These are phyloP conservation scores for Viola odorata DNA, from an alignment of 345 rosid species.

Conservation along the genomic window DNA sequence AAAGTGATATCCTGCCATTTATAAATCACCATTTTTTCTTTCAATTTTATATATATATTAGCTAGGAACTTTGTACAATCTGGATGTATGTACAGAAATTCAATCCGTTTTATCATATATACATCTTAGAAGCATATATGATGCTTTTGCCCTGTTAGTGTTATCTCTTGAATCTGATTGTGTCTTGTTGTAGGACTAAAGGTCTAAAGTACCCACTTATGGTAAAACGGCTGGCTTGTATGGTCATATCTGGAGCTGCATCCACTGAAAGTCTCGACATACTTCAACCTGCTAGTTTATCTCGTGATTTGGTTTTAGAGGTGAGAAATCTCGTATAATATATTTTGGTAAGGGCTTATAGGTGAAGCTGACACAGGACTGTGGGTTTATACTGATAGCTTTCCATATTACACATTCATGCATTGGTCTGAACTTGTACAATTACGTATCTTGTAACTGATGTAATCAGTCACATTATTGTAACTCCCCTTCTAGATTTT, in stretches of 20 bases:
- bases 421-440: constrained; percentile 7
- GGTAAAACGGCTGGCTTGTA: constrained; percentile 73
- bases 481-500: neutral
- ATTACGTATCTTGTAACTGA: neutral
- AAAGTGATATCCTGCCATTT: too few species aligned
- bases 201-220: constrained; percentile 81
- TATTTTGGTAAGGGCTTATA: constrained; percentile 2
- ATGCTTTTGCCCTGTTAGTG: neutral
- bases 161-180: constrained; percentile 11
- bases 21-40: too few species aligned
- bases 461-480: neutral
- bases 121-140: too few species aligned
- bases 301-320: constrained; percentile 44
- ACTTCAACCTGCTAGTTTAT: constrained; percentile 63
- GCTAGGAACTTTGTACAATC: too few species aligned
- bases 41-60: too few species aligned
- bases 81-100: too few species aligned
- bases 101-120: too few species aligned
- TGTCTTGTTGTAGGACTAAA: constrained; percentile 34
- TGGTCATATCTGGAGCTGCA: constrained; percentile 61
- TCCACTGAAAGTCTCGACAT: constrained; percentile 48
- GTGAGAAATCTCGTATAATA: constrained; percentile 27
- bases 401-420: neutral
- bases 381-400: neutral
- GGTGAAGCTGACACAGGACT: neutral